These are phyloP conservation scores for Marvania coccoides DNA, from an alignment of 139 green algal genomes.

Conservation along the genomic window DNA sequence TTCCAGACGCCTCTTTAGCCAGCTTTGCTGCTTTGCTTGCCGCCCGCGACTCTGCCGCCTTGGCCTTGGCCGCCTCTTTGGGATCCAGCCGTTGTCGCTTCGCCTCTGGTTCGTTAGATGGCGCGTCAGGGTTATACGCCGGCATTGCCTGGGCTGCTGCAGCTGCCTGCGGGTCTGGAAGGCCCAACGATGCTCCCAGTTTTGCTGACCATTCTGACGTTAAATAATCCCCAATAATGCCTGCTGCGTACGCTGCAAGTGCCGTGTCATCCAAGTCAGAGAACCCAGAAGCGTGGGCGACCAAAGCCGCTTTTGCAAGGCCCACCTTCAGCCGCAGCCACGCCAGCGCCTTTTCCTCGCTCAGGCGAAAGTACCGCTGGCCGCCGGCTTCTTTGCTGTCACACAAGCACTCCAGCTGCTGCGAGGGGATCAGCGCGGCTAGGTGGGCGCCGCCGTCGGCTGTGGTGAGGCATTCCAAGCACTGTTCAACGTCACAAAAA, in stretches of 20 bases:
- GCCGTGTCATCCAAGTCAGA: constrained; percentile 19
- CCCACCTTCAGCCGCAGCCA: constrained; percentile 30
- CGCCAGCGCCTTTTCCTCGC: constrained; percentile 13
- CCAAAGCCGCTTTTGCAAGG: constrained; percentile 1
- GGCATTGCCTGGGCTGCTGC: neutral
- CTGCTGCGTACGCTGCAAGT: constrained; percentile 25
- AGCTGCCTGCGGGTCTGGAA: neutral
- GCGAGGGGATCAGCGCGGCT: neutral
- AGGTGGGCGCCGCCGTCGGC: neutral
- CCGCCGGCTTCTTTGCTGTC: constrained; percentile 23
- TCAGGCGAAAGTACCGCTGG: constrained; percentile 32
- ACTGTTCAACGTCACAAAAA: constrained; percentile 31
- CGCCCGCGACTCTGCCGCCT: constrained; percentile 15
- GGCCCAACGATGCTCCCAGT: neutral
- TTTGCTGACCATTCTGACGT: constrained; percentile 9
- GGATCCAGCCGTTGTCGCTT: constrained; percentile 32
- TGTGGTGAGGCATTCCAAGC: neutral
- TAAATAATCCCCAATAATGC: constrained; percentile 36
- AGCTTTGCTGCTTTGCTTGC: constrained; percentile 23
- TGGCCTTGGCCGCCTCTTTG: constrained; percentile 33
- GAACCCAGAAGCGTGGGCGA: constrained; percentile 4
- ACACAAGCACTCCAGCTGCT: constrained; percentile 23
- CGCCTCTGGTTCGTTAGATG: too few relatives aligned
- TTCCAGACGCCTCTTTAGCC: constrained; percentile 33
- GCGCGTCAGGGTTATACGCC: too few relatives aligned